Evolutionary conservation across 495 filamentous ascomycete genomes (phyloP), one percentile per base, ranked within the genome.

Genomic region (Neurospora cerealis): DNA sequence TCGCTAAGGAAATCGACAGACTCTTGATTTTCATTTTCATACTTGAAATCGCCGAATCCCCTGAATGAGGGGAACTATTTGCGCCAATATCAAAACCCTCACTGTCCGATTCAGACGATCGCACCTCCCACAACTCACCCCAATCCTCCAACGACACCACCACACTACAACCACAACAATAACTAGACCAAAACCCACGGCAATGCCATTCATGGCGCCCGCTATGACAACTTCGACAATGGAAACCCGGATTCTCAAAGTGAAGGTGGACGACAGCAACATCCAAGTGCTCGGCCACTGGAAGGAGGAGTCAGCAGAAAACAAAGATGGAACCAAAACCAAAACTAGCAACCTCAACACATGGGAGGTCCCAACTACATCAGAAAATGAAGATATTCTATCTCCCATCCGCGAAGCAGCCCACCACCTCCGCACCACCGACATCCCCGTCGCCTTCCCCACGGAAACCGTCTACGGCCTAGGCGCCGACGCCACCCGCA

Each of bases 391-490:
- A 46, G 60, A 69, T 6, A 28, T 69, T 34, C 37, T 78, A 44
- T 40, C 76, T 3, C 73, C 81, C 24, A 78, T 91, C 72, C 78
- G 70, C 60, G 78, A 84, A 39, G 92, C 92, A 7, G 92, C 91
- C 15, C 70, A 84, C 13, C 83, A 87, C 73, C 86, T 97, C 41
- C 88, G 83, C 38, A 85, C 84, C 38, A 88, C 88, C 73, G 85
- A 92, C 79, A 84, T 88, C 36, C 94, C 95, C 21, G 93, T 99
- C 54, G 96, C 93, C 10, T 99, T 99, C 80, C 96, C 96, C 6
- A 99, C 96, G 0, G 96, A 99, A 83, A 99, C 96, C 7, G 96
- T 99, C 11, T 99, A 99, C 81, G 96, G 96, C 3, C 87, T 99
- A 17, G 96, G 94, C 69, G 96, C 95, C 24, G 96, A 98, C 84